Base-by-base conservation (phyloP, 768 basidiomycete genomes). In the Suillus clintonianus region DNA sequence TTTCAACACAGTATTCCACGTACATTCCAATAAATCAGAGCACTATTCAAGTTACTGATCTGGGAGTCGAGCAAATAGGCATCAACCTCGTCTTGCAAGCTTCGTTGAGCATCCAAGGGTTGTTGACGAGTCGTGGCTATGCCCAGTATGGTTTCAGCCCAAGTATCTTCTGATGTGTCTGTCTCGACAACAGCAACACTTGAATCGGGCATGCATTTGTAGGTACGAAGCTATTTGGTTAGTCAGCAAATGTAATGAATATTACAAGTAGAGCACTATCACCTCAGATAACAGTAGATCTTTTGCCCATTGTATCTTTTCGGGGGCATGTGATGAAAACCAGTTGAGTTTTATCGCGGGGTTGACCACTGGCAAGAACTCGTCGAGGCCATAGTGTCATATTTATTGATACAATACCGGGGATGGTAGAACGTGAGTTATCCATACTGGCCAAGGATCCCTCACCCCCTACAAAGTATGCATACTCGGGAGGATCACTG, bases 291-390 rank as follows among this genome's bases (percentile, higher is more conserved):
- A n/a, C 6, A 53, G 34, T 53, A 53, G 19, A 53, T 53, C 51
- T n/a, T 53, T 53, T 30, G 51, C 51, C 51, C 51, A 53, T 36
- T n/a, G 51, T 36, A 53, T 10, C 34, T 53, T 27, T 15, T 53
- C 5, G n/a, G 51, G 51, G 22, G 51, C 22, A 27, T 30, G 34
- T 53, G 27, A 30, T 14, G 27, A 30, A 36, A 53, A 53, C 51
- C 51, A 53, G 27, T 15, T 53, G 22, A 53, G 51, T 53, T 53
- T 53, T n/a, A 53, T 53, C 13, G 9, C 39, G 76, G 54, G 19
- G 62, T 63, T 22, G 34, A 60, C 47, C 5, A 62, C 37, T 60
- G 61, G 50, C n/a, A 45, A 17, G 42, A 22, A 48, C 51, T 36
- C 27, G 67, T 53, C 61, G 34, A 36, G 34, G 34, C 27, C 27